A percentile compares a stretch with the other conserved stretches of the same genome.
Evolutionary conservation across 176 grass and related monocot species (phyloP).

Genomic region (barley (Hordeum vulgare)): MorexV3_pseudomolecules_assembly NC_058521.1:437468280-437468779

Average conservation of each 20-base stretch:
- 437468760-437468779: conserved; percentile 12
- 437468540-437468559: conserved; percentile 52
- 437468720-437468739: neutral
- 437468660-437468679: neutral
- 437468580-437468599: neutral
- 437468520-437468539: conserved; percentile 41
- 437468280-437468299: conserved; percentile 67
- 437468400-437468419: conserved; percentile 22
- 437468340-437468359: neutral
- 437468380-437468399: conserved; percentile 16
- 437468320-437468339: neutral
- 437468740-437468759: neutral
- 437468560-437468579: conserved; percentile 16
- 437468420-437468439: conserved; percentile 49
- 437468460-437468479: neutral
- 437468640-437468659: conserved; percentile 5
- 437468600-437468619: conserved; percentile 15
- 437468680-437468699: neutral
- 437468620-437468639: conserved; percentile 26
- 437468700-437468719: conserved; percentile 3
- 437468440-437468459: conserved; percentile 61
- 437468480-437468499: neutral
- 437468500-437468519: neutral
- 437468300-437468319: conserved; percentile 6
- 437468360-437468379: conserved; percentile 12